Evolutionary conservation across 768 basidiomycete genomes (phyloP).

Genomic region (Suillus tomentosus): DNA sequence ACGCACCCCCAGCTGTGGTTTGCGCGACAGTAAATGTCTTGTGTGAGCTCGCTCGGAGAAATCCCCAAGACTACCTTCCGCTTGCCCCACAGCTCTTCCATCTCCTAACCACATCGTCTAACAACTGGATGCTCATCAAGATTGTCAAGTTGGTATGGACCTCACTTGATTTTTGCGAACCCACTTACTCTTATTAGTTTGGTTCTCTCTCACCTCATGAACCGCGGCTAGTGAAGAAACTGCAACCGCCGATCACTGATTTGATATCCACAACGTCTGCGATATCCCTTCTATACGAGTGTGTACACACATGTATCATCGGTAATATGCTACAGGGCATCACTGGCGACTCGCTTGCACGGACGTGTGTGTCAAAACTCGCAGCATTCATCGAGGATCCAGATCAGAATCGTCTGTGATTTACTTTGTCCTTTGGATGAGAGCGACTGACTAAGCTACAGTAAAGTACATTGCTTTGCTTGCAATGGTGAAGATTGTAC

Average conservation of each 20-base stretch:
- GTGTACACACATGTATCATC: slow-evolving; percentile 96
- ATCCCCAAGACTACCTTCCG: slow-evolving; percentile 78
- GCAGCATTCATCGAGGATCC: slow-evolving; percentile 88
- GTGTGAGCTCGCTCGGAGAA: slow-evolving; percentile 84
- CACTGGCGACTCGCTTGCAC: slow-evolving; percentile 78
- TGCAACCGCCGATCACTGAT: slow-evolving; percentile 91
- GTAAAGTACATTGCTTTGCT: slow-evolving; percentile 97
- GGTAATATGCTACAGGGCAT: slow-evolving; percentile 90
- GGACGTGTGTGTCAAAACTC: slow-evolving; percentile 89
- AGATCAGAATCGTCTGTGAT: slow-evolving; percentile 89
- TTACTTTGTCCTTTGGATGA: background rate
- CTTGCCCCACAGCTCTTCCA: slow-evolving; percentile 94
- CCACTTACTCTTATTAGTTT: slow-evolving; percentile 57
- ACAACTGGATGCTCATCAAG: slow-evolving; percentile 99
- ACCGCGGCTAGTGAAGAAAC: slow-evolving; percentile 90
- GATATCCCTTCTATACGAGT: slow-evolving; percentile 95
- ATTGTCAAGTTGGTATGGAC: slow-evolving; percentile 86
- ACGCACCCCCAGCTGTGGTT: slow-evolving; percentile 68
- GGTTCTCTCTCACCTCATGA: slow-evolving; percentile 90
- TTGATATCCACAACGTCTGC: slow-evolving; percentile 95
- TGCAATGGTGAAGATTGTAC: slow-evolving; percentile 95
- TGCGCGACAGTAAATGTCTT: slow-evolving; percentile 92
- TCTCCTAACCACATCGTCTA: slow-evolving; percentile 88
- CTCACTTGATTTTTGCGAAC: background rate
- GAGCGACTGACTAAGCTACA: slow-evolving; percentile 33